phyloP scores from a whole-genome alignment of 2,329 filamentous ascomycete species.

The Sclerotinia minor region DNA sequence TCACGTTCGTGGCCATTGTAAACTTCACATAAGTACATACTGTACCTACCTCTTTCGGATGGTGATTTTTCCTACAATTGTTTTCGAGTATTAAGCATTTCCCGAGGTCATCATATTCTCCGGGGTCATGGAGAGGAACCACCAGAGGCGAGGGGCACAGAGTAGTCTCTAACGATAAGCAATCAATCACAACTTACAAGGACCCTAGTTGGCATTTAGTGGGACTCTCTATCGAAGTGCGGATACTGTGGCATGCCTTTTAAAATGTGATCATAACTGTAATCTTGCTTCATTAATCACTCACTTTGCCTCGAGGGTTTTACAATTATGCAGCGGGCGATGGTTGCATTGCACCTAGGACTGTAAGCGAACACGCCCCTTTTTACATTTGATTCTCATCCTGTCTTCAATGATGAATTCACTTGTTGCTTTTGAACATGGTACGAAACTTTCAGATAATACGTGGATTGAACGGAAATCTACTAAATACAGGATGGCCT shows the following conservation, averaged over 20 bases:
- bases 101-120: neutral
- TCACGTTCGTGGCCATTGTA: too few relatives aligned
- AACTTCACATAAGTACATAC: neutral
- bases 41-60: too few relatives aligned
- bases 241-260: neutral
- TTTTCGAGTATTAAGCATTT: slow-evolving; percentile 6
- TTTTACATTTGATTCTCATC: neutral
- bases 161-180: slow-evolving; percentile 4
- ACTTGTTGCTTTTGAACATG: neutral
- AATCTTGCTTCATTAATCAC: neutral
- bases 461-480: neutral
- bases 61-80: too few relatives aligned
- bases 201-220: neutral
- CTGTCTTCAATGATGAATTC: neutral
- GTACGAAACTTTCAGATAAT: neutral
- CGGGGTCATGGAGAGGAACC: slow-evolving; percentile 4
- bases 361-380: slow-evolving; percentile 21
- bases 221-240: neutral
- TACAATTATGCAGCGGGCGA: neutral
- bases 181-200: slow-evolving; percentile 19
- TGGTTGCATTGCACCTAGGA: neutral
- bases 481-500: neutral
- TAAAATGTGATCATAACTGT: neutral
- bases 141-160: neutral
- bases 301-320: neutral